Percentiles rank a stretch among this genome's conserved stretches.
Evolutionary conservation across 2,329 filamentous ascomycete species (phyloP).

Genomic region (Botrytis paeoniae): DNA sequence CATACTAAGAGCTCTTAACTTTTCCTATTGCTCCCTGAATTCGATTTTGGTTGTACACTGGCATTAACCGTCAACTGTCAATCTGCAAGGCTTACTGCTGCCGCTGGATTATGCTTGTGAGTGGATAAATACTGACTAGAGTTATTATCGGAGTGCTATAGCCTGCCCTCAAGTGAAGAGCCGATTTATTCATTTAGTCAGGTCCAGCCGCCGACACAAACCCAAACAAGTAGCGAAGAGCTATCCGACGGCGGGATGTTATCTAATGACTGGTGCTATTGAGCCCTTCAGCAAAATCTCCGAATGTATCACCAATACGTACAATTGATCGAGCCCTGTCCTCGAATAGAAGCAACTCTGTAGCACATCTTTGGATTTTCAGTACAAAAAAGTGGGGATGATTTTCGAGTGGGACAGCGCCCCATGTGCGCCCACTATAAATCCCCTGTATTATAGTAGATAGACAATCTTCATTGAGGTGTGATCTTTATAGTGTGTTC

Average conservation of each 20-base stretch:
- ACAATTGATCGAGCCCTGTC: background rate
- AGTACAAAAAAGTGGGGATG: background rate
- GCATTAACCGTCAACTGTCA: background rate
- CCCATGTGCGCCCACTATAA: background rate
- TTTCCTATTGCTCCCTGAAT: background rate
- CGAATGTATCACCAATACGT: background rate
- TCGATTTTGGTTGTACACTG: background rate
- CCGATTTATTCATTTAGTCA: background rate
- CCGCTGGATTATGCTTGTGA: background rate
- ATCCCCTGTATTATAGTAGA: background rate
- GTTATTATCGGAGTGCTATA: background rate
- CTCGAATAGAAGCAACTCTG: background rate
- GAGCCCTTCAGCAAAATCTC: background rate
- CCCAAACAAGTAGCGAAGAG: background rate
- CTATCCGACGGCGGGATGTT: background rate
- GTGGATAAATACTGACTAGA: background rate
- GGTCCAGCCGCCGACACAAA: background rate
- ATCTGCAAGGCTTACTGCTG: background rate
- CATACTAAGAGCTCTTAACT: background rate
- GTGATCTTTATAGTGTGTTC: background rate
- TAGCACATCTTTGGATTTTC: background rate
- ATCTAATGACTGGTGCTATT: background rate
- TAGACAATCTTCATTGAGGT: background rate
- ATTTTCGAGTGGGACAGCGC: background rate
- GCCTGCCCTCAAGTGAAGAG: background rate